These are phyloP conservation scores for Fusarium sp. DNA, from an alignment of 2,329 filamentous ascomycete genomes.

Conservation along the genomic window DNA sequence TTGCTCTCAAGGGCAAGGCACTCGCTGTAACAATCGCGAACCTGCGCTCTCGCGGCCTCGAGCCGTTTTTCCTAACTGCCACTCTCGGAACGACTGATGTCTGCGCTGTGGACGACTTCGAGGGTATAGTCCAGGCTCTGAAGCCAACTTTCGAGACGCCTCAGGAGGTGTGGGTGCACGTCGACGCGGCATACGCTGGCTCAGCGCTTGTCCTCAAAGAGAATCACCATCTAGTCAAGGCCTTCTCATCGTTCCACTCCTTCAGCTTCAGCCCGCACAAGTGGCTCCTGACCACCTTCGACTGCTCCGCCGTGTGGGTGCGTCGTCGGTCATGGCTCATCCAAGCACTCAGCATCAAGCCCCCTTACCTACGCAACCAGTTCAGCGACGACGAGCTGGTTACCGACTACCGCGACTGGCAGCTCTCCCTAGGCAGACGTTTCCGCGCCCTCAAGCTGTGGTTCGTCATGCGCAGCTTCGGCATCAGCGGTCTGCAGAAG, in stretches of 20 bases:
- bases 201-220: conserved; percentile 86
- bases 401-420: conserved; percentile 97
- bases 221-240: conserved; percentile 75
- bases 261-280: conserved; percentile 99
- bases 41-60: conserved; percentile 76
- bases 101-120: conserved; percentile 87
- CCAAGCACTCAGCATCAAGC: conserved; percentile 81
- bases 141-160: conserved; percentile 47
- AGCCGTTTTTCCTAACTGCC: conserved; percentile 88
- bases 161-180: conserved; percentile 85
- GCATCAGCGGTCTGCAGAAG: conserved; percentile 78
- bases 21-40: conserved; percentile 74
- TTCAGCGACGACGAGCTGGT: conserved; percentile 86
- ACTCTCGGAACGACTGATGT: conserved; percentile 90
- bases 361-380: conserved; percentile 83
- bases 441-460: conserved; percentile 94
- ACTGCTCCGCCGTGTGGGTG: conserved; percentile 84
- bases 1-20: conserved; percentile 75
- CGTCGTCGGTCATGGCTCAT: conserved; percentile 82
- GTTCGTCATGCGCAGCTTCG: conserved; percentile 91
- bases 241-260: conserved; percentile 79
- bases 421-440: conserved; percentile 89
- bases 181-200: conserved; percentile 94
- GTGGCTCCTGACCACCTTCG: conserved; percentile 95
- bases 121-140: conserved; percentile 70